Evolutionary conservation across 192 early-diverging fungal species (phyloP), one percentile per base, ranked within the genome.

Genomic region (Coemansia sp.): DNA sequence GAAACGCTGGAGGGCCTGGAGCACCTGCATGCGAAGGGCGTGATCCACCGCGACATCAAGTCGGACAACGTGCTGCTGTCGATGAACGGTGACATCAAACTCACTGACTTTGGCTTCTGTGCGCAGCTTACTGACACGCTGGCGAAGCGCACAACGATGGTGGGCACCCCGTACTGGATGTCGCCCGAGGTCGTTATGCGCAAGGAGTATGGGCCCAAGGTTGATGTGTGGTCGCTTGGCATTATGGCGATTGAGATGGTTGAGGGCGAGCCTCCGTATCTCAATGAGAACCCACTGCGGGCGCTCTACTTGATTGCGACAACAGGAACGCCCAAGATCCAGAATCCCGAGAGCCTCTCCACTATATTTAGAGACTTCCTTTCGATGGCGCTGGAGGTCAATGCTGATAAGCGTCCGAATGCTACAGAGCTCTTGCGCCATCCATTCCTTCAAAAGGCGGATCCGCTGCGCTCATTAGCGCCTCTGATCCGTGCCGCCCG

Each of bases 161-260:
- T 88, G 8, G 93, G 89, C 44, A 97, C 95, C 37, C 92, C 94
- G 8, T 98, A 94, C 85, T 97, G 96, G 95, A 98, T 98, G 96
- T 94, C 96, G 14, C 96, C 96, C 22, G 96, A 98, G 78, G 95
- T 98, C 3, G 94, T 98, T 20, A 93, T 86, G 61, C 89, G 91
- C 46, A 92, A 94, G 76, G 92, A 93, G 70, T 98, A 98, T 71
- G 92, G 91, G 9, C 81, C 90, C 57, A 95, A 95, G 74, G 93
- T 97, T 42, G 96, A 98, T 74, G 90, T 98, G 43, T 98, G 96
- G 96, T 95, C 94, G n/a, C 76, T 97, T 39, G 96, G 96, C 6
- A 97, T 98, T 79, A 94, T 98, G 93, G 91, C 92, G 16, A 96
- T 98, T 61, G 96, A 98, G 75, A 97, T 97, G 95, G 80, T 97